phyloP scores from a whole-genome alignment of 352 stramenopile genomes.

The Phytopythium cucurbitacearum region DNA sequence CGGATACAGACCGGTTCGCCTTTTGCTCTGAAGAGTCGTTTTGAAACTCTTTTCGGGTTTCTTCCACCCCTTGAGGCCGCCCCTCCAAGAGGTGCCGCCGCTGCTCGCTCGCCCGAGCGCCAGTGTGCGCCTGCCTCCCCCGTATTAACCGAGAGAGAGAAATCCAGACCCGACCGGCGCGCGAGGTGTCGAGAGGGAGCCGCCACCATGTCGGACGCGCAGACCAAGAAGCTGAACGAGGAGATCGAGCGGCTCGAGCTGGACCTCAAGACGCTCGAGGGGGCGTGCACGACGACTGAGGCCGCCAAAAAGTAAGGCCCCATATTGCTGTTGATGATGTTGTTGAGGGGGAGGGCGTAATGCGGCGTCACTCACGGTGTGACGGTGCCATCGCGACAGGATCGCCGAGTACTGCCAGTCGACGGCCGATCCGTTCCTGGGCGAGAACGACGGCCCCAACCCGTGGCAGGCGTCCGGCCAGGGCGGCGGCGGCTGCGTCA shows the following conservation, averaged over 20 bases:
- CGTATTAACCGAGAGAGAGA: too few species aligned
- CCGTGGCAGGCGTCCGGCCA: constrained; percentile 68
- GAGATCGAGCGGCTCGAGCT: constrained; percentile 74
- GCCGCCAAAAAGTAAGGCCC: constrained; percentile 68
- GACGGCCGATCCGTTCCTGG: constrained; percentile 68
- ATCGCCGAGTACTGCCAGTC: constrained; percentile 73
- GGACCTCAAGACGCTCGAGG: constrained; percentile 77
- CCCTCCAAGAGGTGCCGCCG: too few species aligned
- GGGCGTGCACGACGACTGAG: constrained; percentile 72
- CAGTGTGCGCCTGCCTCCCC: too few species aligned
- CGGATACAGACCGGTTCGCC: too few species aligned
- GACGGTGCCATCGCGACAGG: constrained; percentile 15
- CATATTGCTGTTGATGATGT: background rate
- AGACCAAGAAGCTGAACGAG: constrained; percentile 76
- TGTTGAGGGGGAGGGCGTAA: background rate
- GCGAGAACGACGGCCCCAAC: constrained; percentile 71
- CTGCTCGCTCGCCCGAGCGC: too few species aligned
- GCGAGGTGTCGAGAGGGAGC: background rate
- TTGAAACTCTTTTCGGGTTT: too few species aligned
- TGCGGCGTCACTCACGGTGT: background rate
- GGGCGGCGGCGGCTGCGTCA: constrained; percentile 55
- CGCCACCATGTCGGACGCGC: constrained; percentile 42
- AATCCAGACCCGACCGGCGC: too few species aligned
- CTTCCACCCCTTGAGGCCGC: too few species aligned
- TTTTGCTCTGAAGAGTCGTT: too few species aligned